phyloP scores from a whole-genome alignment of 2,329 filamentous ascomycete species.

The Aspergillus luchuensis region DNA sequence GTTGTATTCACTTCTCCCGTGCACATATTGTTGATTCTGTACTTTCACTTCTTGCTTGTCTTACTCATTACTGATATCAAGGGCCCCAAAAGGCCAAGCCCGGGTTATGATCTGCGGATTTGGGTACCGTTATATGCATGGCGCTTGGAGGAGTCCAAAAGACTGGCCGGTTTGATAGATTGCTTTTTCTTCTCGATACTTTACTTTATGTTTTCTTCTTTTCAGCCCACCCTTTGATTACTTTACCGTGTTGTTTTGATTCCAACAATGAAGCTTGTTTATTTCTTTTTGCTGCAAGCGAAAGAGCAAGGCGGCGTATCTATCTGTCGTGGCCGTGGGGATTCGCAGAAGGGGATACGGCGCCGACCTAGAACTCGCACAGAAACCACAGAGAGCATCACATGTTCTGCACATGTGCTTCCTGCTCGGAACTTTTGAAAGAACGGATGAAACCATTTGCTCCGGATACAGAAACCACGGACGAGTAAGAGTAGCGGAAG shows the following conservation, averaged over 20 bases:
- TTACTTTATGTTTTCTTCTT: not conserved
- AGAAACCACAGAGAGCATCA: not conserved
- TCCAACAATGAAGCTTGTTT: not conserved
- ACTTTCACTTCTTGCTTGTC: not conserved
- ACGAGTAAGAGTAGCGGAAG: not conserved
- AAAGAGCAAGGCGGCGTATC: not conserved
- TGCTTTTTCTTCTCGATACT: not conserved
- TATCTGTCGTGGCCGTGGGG: not conserved
- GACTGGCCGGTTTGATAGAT: not conserved
- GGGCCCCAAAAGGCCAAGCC: not conserved
- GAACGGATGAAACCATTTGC: not conserved
- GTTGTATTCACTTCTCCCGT: not conserved
- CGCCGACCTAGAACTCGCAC: not conserved
- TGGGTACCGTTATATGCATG: conserved; percentile 9
- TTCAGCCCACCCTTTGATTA: not conserved
- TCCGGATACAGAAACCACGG: not conserved
- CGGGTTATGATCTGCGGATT: not conserved
- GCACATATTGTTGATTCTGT: not conserved
- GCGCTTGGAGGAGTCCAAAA: conserved; percentile 13
- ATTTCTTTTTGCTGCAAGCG: not conserved
- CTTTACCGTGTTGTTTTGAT: not conserved
- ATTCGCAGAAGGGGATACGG: not conserved
- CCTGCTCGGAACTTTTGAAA: not conserved
- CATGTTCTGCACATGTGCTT: conserved; percentile 6
- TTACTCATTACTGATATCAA: not conserved